These are phyloP conservation scores for Acarospora socialis DNA, from an alignment of 2,329 filamentous ascomycete genomes.

Conservation along the genomic window DNA sequence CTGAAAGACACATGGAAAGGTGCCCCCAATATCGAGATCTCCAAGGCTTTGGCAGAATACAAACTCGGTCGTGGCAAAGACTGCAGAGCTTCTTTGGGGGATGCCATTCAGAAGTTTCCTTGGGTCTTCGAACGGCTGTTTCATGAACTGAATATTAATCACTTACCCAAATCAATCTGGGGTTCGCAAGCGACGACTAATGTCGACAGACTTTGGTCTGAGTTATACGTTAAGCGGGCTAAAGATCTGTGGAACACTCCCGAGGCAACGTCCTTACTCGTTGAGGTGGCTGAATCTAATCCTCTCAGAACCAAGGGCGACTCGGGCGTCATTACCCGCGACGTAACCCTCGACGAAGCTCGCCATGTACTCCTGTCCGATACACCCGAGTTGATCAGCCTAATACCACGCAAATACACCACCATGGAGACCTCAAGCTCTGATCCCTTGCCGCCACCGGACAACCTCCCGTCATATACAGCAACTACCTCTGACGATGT, in stretches of 20 bases:
- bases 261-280: slow-evolving; percentile 52
- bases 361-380: slow-evolving; percentile 70
- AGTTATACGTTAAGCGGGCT: slow-evolving; percentile 60
- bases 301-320: slow-evolving; percentile 25
- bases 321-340: slow-evolving; percentile 28
- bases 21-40: slow-evolving; percentile 61
- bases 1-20: slow-evolving; percentile 37
- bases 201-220: slow-evolving; percentile 53
- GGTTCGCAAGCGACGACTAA: slow-evolving; percentile 53
- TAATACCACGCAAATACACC: slow-evolving; percentile 53
- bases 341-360: slow-evolving; percentile 42
- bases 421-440: slow-evolving; percentile 56
- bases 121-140: slow-evolving; percentile 77
- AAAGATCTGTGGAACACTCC: slow-evolving; percentile 80
- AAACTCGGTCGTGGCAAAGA: slow-evolving; percentile 52
- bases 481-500: neutral
- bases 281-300: slow-evolving; percentile 50
- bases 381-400: slow-evolving; percentile 52
- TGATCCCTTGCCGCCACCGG: slow-evolving; percentile 63
- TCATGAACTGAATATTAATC: slow-evolving; percentile 62
- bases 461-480: slow-evolving; percentile 19
- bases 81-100: slow-evolving; percentile 49
- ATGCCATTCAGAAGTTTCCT: slow-evolving; percentile 59
- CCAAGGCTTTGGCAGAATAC: slow-evolving; percentile 59
- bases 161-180: slow-evolving; percentile 68